A percentile compares a stretch with the other conserved stretches of the same genome.
Evolutionary conservation across 306 rosid genomes (phyloP).

Genomic region (Hylodesmum podocarpum): DNA sequence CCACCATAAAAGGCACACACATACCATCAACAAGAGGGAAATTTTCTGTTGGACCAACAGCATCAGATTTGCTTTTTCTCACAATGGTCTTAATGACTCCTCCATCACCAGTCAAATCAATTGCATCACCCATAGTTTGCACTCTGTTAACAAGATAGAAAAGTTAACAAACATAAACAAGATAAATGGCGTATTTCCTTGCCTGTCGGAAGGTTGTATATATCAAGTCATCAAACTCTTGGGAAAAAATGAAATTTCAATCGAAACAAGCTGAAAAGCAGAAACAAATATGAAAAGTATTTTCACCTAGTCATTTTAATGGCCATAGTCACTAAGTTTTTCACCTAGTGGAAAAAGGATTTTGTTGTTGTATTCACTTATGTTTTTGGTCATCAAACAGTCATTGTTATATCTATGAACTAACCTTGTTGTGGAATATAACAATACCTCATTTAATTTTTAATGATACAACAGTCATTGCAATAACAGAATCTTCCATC

Average conservation of each 20-base stretch:
- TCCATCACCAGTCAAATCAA: constrained; percentile 92
- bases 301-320: background rate
- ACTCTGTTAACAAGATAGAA: constrained; percentile 23
- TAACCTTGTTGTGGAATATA: background rate
- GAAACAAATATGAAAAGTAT: background rate
- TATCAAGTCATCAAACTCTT: background rate
- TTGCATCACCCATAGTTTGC: constrained; percentile 66
- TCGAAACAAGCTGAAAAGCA: background rate
- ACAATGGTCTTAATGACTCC: constrained; percentile 62
- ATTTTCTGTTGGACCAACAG: constrained; percentile 75
- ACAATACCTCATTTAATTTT: background rate
- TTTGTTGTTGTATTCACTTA: background rate
- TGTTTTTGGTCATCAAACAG: no score
- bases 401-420: background rate
- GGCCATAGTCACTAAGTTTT: background rate
- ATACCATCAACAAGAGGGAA: constrained; percentile 93
- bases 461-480: background rate
- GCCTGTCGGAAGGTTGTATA: background rate
- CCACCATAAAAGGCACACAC: background rate
- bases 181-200: background rate
- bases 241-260: background rate
- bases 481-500: background rate
- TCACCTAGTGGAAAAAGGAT: no score
- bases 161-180: constrained; percentile 14
- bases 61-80: constrained; percentile 75